phyloP scores from a whole-genome alignment of 352 stramenopile genomes.

The Thalassiosira mediterranea region DNA sequence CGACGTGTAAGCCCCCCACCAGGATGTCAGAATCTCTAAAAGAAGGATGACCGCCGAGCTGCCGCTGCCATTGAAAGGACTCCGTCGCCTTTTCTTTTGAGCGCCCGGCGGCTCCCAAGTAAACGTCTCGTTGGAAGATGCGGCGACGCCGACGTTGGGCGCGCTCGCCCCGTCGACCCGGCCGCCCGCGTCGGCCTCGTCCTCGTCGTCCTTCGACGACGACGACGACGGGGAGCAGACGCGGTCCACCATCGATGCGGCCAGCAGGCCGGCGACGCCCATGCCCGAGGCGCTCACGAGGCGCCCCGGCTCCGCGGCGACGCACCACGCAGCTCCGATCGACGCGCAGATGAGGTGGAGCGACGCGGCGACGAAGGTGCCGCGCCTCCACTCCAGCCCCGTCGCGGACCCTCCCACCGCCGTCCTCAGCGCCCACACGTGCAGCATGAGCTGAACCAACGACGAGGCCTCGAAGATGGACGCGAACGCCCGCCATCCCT shows the following conservation, averaged over 20 bases:
- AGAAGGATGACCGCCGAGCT: conserved; percentile 34
- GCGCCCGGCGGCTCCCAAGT: conserved; percentile 21
- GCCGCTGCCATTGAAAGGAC: conserved; percentile 10
- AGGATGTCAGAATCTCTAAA: conserved; percentile 34
- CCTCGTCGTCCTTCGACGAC: conserved; percentile 29
- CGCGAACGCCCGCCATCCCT: conserved; percentile 36
- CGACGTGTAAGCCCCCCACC: conserved; percentile 43
- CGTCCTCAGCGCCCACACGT: conserved; percentile 29
- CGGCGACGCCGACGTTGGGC: conserved; percentile 23
- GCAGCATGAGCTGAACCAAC: conserved; percentile 32
- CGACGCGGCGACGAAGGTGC: conserved; percentile 24
- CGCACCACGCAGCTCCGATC: conserved; percentile 45
- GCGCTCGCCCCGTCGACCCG: conserved; percentile 6
- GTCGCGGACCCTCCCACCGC: conserved; percentile 19
- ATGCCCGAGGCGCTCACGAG: conserved; percentile 51
- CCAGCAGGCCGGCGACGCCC: conserved; percentile 43
- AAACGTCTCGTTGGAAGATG: conserved; percentile 53
- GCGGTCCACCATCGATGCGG: conserved; percentile 32
- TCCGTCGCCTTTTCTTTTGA: conserved; percentile 22
- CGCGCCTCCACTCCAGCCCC: conserved; percentile 46
- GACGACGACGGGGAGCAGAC: conserved; percentile 14
- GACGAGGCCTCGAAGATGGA: conserved; percentile 44
- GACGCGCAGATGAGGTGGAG: conserved; percentile 34
- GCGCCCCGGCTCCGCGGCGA: conserved; percentile 32
- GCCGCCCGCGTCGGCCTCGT: conserved; percentile 11